A percentile compares a stretch with the other conserved stretches of the same genome.
phyloP scores from a whole-genome alignment of 345 rosid genomes.

The Euphorbia tirucalli region DNA sequence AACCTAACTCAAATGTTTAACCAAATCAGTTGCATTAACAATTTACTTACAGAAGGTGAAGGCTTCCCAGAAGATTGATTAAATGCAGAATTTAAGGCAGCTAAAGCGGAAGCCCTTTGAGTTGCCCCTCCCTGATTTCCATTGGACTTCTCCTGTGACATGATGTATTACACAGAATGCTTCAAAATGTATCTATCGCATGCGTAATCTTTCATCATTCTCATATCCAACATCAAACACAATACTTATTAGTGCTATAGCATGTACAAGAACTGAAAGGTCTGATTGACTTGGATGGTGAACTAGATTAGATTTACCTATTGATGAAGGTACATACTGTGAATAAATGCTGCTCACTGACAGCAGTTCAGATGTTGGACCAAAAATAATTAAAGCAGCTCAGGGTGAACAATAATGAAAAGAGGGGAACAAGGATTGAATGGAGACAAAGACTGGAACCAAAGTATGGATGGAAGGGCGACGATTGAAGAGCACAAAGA shows the following conservation, averaged over 20 bases:
- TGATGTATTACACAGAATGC: not conserved
- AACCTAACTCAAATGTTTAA: not conserved
- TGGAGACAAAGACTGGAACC: not conserved
- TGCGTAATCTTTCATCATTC: not conserved
- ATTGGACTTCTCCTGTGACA: slow-evolving; percentile 57
- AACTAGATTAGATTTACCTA: not conserved
- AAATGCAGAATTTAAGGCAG: slow-evolving; percentile 89
- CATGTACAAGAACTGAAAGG: not conserved
- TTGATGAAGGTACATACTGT: not conserved
- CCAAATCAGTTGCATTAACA: not conserved
- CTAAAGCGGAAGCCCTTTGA: slow-evolving; percentile 96
- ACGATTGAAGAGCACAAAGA: not conserved
- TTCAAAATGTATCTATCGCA: not conserved
- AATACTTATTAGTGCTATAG: not conserved
- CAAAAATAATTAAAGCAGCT: not conserved
- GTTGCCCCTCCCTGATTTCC: slow-evolving; percentile 87
- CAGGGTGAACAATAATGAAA: no score
- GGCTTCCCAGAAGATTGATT: slow-evolving; percentile 59
- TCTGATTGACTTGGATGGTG: not conserved
- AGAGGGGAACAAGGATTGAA: not conserved
- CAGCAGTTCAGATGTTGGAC: not conserved
- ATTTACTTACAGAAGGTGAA: slow-evolving; percentile 43
- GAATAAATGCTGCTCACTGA: not conserved
- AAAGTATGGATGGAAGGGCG: not conserved
- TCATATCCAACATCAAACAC: not conserved